Percentiles rank a stretch among this genome's conserved stretches.
phyloP scores from a whole-genome alignment of 148 eudicot species.

The Linanthus parryae region DNA sequence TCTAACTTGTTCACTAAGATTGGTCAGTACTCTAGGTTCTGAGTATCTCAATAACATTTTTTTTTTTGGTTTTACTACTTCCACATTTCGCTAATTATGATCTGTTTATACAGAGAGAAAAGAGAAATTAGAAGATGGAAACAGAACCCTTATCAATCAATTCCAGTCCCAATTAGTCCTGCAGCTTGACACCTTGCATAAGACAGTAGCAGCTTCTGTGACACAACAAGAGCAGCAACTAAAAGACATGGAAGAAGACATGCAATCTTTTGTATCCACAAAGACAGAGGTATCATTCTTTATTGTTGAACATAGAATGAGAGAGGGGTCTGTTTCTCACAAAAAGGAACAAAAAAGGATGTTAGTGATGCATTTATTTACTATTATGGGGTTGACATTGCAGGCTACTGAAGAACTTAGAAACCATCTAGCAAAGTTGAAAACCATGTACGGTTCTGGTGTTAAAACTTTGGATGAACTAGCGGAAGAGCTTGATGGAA shows the following conservation, averaged over 20 bases:
- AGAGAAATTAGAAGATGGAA: conserved; percentile 82
- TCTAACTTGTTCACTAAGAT: conserved; percentile 24
- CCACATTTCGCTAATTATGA: background rate
- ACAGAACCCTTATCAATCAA: conserved; percentile 63
- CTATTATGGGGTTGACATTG: conserved; percentile 11
- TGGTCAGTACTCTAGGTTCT: conserved; percentile 16
- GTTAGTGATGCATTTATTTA: background rate
- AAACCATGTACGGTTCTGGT: conserved; percentile 13
- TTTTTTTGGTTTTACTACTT: background rate
- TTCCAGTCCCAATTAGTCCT: conserved; percentile 75
- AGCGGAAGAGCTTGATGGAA: conserved; percentile 22
- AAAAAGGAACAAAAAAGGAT: background rate
- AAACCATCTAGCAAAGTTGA: conserved; percentile 38
- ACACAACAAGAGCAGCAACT: conserved; percentile 85
- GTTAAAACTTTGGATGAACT: conserved; percentile 13
- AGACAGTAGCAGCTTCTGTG: conserved; percentile 71
- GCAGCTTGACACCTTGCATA: conserved; percentile 84
- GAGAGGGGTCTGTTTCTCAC: background rate
- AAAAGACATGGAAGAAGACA: conserved; percentile 85
- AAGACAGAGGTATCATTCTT: conserved; percentile 59
- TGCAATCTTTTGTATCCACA: conserved; percentile 84
- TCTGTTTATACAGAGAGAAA: conserved; percentile 23
- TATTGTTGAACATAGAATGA: background rate
- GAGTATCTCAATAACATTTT: background rate
- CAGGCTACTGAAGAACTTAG: conserved; percentile 89